Conservation (phyloP, 2,329 filamentous ascomycete species). For the Sclerotiophoma versabilis region DNA sequence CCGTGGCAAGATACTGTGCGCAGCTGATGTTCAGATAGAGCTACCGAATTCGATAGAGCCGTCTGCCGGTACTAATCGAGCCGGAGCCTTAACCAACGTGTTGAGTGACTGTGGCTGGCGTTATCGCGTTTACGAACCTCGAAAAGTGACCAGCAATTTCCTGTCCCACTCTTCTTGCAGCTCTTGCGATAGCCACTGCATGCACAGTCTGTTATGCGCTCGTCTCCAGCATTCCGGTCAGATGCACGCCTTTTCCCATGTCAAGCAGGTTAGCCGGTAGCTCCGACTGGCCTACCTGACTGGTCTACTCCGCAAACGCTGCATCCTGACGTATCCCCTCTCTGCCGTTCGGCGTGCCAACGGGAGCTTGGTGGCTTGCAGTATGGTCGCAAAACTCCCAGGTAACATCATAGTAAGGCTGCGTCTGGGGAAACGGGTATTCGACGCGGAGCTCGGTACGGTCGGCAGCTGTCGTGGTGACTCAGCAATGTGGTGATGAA, state of each 20-base stretch:
- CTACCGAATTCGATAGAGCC: constrained; percentile 14
- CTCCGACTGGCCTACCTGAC: constrained; percentile 12
- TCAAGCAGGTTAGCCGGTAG: constrained; percentile 15
- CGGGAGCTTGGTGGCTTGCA: constrained; percentile 10
- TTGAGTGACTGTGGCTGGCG: constrained; percentile 12
- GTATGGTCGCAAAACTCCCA: neutral
- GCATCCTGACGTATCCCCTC: constrained; percentile 12
- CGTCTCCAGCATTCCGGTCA: constrained; percentile 5
- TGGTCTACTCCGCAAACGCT: constrained; percentile 11
- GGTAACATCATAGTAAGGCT: neutral
- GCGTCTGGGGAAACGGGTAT: neutral
- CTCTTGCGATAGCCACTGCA: constrained; percentile 3
- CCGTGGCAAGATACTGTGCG: constrained; percentile 7
- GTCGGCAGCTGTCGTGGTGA: neutral
- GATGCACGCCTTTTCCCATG: constrained; percentile 2
- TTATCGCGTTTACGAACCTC: constrained; percentile 5
- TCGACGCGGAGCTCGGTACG: neutral
- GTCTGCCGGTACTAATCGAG: neutral
- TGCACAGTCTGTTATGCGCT: constrained; percentile 6
- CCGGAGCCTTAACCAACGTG: neutral
- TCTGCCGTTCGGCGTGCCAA: constrained; percentile 3
- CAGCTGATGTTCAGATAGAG: constrained; percentile 20
- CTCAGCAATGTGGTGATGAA: neutral
- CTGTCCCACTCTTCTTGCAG: constrained; percentile 7
- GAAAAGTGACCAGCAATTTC: constrained; percentile 6